These are phyloP conservation scores for Mycena haematopus DNA, from an alignment of 768 basidiomycete species.

Conservation along the genomic window DNA sequence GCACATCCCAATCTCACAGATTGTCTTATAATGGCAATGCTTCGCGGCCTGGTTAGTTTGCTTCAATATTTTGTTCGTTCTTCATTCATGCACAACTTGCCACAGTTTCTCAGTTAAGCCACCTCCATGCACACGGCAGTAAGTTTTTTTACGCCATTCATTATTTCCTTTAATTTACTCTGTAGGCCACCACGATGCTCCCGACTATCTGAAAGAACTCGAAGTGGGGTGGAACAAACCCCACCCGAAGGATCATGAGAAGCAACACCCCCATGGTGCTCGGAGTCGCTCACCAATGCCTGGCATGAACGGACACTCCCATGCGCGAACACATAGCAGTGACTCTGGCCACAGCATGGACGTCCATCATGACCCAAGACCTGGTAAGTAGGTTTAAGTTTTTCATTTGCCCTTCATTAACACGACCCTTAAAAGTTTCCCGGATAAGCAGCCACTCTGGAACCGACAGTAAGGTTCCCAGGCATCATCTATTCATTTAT, in stretches of 20 bases:
- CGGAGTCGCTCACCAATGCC: conserved; percentile 35
- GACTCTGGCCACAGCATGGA: conserved; percentile 49
- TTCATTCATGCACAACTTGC: not conserved
- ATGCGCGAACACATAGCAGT: conserved; percentile 40
- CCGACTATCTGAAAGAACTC: conserved; percentile 42
- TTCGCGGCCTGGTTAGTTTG: conserved; percentile 11
- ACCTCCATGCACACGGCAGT: conserved; percentile 24
- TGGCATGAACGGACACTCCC: conserved; percentile 33
- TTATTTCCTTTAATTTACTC: not conserved
- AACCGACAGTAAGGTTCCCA: conserved; percentile 25
- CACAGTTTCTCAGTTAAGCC: conserved; percentile 30
- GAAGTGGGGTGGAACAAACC: conserved; percentile 56
- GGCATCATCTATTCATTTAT: not conserved
- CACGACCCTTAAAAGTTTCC: conserved; percentile 24
- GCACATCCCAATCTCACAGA: conserved; percentile 15
- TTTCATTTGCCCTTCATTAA: not conserved
- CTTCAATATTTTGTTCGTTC: not conserved
- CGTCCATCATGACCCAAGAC: conserved; percentile 37
- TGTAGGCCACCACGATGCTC: conserved; percentile 29
- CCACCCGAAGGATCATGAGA: conserved; percentile 28
- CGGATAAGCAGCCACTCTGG: conserved; percentile 25
- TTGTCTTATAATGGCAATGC: conserved; percentile 16
- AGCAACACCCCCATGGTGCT: conserved; percentile 31
- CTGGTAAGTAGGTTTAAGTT: conserved; percentile 11
- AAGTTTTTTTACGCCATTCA: conserved; percentile 8